Percentiles rank a stretch among this genome's conserved stretches.
Conservation (phyloP, 805 yeast genomes). For the Kluyveromyces wickerhamii region DNA sequence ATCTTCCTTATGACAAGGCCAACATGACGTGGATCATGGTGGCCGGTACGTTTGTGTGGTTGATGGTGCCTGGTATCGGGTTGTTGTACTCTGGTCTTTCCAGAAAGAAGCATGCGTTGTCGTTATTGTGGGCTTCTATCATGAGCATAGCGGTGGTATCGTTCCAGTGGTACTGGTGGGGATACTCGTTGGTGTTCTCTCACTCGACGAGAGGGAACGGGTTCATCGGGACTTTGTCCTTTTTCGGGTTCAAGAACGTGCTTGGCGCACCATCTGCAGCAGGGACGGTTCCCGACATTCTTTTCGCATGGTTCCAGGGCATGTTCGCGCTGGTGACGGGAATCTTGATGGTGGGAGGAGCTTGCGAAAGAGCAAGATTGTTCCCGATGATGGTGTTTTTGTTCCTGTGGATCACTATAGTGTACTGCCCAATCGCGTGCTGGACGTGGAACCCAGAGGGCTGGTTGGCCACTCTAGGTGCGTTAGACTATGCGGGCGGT, state of each 20-base stretch:
- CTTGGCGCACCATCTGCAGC: constrained; percentile 73
- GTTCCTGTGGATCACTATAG: constrained; percentile 90
- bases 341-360: constrained; percentile 93
- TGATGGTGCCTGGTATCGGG: constrained; percentile 96
- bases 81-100: constrained; percentile 87
- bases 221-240: constrained; percentile 73
- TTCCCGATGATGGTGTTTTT: constrained; percentile 95
- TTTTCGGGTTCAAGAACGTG: constrained; percentile 73
- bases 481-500: constrained; percentile 96
- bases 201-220: constrained; percentile 51
- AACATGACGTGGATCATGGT: constrained; percentile 83
- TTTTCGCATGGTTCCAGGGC: constrained; percentile 88
- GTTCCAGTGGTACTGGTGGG: constrained; percentile 99
- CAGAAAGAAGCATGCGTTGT: constrained; percentile 91
- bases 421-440: constrained; percentile 91
- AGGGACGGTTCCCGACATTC: constrained; percentile 73
- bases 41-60: constrained; percentile 78
- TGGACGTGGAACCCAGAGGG: constrained; percentile 98
- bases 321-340: constrained; percentile 95
- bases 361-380: constrained; percentile 92
- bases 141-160: constrained; percentile 77
- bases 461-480: constrained; percentile 78
- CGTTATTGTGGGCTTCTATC: constrained; percentile 87
- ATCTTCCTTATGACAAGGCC: constrained; percentile 59
- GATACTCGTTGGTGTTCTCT: constrained; percentile 82